A percentile compares a stretch with the other conserved stretches of the same genome.
Evolutionary conservation across 176 grass and related monocot species (phyloP).

Genomic region (Chrysopogon serrulatus): DNA sequence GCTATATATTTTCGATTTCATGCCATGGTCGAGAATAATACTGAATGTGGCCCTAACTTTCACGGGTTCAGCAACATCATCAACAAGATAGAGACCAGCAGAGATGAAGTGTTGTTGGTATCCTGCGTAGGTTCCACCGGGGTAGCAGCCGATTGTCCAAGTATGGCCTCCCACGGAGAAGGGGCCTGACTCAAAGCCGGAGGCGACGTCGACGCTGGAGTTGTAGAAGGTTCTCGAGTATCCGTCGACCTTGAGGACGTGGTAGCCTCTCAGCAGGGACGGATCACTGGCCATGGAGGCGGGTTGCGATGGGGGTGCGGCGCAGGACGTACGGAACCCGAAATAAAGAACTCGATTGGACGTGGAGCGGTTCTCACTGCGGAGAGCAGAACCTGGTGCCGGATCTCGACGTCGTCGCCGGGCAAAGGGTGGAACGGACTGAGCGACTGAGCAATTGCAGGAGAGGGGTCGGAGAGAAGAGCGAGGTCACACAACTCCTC

Average conservation of each 20-base stretch:
- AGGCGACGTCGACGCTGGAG: too few relatives aligned
- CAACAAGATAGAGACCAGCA: background rate
- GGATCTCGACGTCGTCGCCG: too few relatives aligned
- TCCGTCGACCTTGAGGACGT: background rate
- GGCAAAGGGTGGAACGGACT: too few relatives aligned
- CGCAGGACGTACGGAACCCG: too few relatives aligned
- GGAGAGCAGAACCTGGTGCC: too few relatives aligned
- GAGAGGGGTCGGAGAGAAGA: too few relatives aligned
- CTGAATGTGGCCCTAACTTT: background rate
- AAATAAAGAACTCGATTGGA: too few relatives aligned
- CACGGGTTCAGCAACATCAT: background rate
- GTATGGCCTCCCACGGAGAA: background rate
- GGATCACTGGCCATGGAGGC: too few relatives aligned
- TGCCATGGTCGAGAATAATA: background rate
- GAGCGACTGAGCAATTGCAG: too few relatives aligned
- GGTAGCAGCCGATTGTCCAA: background rate
- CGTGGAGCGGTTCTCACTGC: too few relatives aligned
- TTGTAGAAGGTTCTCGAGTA: background rate
- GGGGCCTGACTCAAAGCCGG: background rate
- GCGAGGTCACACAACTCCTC: too few relatives aligned
- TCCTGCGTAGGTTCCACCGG: background rate
- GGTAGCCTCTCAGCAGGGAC: background rate
- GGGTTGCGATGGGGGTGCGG: too few relatives aligned
- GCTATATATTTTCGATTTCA: background rate
- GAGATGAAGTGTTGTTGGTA: background rate